Percentiles rank a stretch among this genome's conserved stretches.
These are phyloP conservation scores for Colletotrichum sp. DNA, from an alignment of 2,329 filamentous ascomycete genomes.

Conservation along the genomic window DNA sequence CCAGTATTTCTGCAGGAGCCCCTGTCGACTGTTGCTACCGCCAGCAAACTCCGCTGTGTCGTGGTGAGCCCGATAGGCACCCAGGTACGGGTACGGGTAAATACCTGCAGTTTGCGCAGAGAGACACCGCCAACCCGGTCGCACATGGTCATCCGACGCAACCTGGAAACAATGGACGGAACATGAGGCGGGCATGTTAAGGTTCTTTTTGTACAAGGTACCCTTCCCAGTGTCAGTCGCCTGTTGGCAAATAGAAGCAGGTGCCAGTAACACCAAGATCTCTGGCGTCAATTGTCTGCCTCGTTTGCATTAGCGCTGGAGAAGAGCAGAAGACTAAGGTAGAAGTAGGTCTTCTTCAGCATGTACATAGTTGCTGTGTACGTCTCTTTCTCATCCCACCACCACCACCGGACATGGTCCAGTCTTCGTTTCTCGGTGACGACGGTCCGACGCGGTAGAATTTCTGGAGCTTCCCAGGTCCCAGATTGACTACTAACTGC, in stretches of 20 bases:
- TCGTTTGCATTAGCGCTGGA: neutral
- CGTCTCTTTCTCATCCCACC: neutral
- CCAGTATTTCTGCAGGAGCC: neutral
- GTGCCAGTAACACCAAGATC: neutral
- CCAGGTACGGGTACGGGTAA: neutral
- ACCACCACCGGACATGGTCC: constrained; percentile 28
- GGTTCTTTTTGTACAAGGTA: neutral
- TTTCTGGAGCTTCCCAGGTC: constrained; percentile 33
- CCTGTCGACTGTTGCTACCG: neutral
- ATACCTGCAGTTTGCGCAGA: neutral
- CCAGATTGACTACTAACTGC: constrained; percentile 9
- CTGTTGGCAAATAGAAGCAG: neutral
- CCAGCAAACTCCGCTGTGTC: neutral
- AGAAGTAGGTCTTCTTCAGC: neutral
- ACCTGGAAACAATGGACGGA: neutral
- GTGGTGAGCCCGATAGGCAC: neutral
- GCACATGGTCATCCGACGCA: neutral
- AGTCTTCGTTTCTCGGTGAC: constrained; percentile 48
- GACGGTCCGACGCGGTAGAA: constrained; percentile 57
- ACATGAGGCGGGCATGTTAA: neutral
- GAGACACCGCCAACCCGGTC: neutral
- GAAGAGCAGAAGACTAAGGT: neutral
- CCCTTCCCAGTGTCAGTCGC: neutral
- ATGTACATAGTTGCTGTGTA: neutral
- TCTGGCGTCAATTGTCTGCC: neutral